These are phyloP conservation scores for Coniferiporia weirii DNA, from an alignment of 1,284 basidiomycete species.

Conservation along the genomic window DNA sequence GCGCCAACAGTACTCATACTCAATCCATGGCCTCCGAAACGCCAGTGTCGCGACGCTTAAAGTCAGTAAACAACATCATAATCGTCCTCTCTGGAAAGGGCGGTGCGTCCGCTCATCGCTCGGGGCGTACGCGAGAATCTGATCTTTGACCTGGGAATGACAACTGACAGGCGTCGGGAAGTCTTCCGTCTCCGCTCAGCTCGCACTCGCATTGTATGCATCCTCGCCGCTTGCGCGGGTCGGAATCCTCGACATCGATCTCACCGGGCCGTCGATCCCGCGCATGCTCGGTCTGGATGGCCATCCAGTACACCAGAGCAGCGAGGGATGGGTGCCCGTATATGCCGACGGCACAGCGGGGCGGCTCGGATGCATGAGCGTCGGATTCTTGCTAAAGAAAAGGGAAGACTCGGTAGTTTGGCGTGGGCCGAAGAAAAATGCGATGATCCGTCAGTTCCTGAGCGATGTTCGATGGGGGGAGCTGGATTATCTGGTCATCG, in stretches of 20 bases:
- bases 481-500: constrained; percentile 93
- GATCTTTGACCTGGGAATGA: background rate
- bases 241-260: constrained; percentile 92
- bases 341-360: constrained; percentile 76
- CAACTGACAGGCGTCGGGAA: constrained; percentile 74
- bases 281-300: constrained; percentile 95
- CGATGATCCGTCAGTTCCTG: constrained; percentile 98
- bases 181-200: constrained; percentile 90
- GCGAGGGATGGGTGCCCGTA: constrained; percentile 97
- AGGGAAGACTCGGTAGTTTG: constrained; percentile 94
- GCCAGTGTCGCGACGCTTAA: constrained; percentile 58
- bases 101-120: constrained; percentile 29
- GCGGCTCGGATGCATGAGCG: constrained; percentile 90
- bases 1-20: background rate
- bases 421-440: constrained; percentile 99
- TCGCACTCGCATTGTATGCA: constrained; percentile 82
- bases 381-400: constrained; percentile 89
- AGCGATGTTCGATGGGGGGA: constrained; percentile 96
- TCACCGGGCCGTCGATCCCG: constrained; percentile 95
- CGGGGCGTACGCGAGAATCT: background rate
- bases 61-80: constrained; percentile 79
- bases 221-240: constrained; percentile 64
- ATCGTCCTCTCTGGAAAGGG: constrained; percentile 96
- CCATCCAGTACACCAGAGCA: constrained; percentile 84
- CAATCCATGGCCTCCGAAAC: constrained; percentile 38